phyloP scores from a whole-genome alignment of 345 rosid genomes.

The Anacardium occidentale region DNA sequence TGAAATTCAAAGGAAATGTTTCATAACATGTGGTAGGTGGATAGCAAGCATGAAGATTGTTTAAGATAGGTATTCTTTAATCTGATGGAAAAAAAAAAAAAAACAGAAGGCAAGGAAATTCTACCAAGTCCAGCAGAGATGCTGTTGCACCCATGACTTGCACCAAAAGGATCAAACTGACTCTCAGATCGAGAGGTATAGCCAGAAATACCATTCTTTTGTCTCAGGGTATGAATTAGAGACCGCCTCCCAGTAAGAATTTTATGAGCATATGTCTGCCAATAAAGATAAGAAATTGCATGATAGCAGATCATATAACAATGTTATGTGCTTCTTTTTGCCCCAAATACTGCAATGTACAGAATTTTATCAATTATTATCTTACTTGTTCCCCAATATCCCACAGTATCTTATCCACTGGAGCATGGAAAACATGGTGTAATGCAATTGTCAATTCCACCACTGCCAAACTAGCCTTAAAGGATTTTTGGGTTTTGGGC shows the following conservation, averaged over 20 bases:
- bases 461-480: slow-evolving; percentile 68
- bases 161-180: slow-evolving; percentile 85
- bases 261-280: slow-evolving; percentile 86
- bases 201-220: slow-evolving; percentile 63
- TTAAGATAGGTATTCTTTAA: not conserved
- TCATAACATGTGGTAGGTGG: not conserved
- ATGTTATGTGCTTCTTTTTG: not conserved
- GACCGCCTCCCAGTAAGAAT: slow-evolving; percentile 81
- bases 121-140: slow-evolving; percentile 94
- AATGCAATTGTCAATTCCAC: slow-evolving; percentile 82
- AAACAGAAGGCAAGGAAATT: slow-evolving; percentile 18
- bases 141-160: slow-evolving; percentile 90
- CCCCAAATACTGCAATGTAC: not conserved
- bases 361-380: slow-evolving; percentile 7
- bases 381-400: slow-evolving; percentile 85
- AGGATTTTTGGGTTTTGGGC: slow-evolving; percentile 45
- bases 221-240: slow-evolving; percentile 53
- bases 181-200: slow-evolving; percentile 66
- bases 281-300: slow-evolving; percentile 14
- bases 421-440: slow-evolving; percentile 84
- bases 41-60: not conserved
- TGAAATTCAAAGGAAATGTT: not conserved
- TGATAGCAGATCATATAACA: not conserved
- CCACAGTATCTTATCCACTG: slow-evolving; percentile 85
- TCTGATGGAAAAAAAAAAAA: not conserved